Conservation (phyloP, 345 rosid species). For the Aethionema arabicum region DNA sequence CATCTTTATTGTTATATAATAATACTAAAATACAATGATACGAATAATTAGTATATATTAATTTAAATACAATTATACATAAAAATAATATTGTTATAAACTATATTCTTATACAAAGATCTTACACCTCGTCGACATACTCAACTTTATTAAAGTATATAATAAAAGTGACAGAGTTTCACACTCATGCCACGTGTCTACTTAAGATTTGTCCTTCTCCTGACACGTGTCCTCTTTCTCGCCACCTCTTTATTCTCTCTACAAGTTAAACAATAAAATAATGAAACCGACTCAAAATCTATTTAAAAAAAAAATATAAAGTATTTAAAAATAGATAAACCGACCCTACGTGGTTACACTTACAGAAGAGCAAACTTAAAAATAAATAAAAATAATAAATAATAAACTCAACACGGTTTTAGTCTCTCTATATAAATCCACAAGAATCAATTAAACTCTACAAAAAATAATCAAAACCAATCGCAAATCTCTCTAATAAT, state of each 20-base stretch:
- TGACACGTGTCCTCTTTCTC: neutral
- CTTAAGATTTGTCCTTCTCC: neutral
- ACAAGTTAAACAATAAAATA: neutral
- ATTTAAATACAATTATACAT: no score
- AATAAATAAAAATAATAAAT: neutral
- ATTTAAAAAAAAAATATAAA: neutral
- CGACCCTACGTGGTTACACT: slow-evolving; percentile 27
- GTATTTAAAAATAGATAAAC: slow-evolving; percentile 1
- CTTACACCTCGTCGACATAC: slow-evolving; percentile 6
- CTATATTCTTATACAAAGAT: no score
- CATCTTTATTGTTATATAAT: no score
- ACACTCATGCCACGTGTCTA: slow-evolving; percentile 9
- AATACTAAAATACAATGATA: no score
- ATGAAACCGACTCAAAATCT: slow-evolving; percentile 23
- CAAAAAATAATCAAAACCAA: no score
- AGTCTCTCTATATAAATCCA: no score
- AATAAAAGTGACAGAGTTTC: neutral
- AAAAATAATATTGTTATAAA: no score
- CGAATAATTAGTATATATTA: no score
- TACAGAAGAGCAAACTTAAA: neutral
- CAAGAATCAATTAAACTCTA: no score
- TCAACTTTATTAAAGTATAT: neutral
- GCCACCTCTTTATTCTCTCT: neutral
- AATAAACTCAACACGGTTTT: no score
- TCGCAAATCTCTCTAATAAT: slow-evolving; percentile 1